Evolutionary conservation across 257 asterid species (phyloP), one percentile per base, ranked within the genome.

Genomic region (Thymus quinquecostatus): DNA sequence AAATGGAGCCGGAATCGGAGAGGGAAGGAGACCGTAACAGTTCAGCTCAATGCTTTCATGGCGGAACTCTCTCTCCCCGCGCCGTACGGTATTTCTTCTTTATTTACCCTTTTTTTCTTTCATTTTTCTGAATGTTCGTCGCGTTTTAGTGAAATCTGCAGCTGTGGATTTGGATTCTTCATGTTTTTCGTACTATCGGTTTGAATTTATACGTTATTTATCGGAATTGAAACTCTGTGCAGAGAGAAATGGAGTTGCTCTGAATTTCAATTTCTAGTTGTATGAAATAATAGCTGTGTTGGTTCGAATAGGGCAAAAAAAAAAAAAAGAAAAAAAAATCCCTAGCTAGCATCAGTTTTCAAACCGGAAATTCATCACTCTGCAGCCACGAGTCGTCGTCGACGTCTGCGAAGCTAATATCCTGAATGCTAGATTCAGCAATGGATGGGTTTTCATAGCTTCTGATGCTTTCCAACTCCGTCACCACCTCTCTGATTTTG

Each of bases 401-500:
- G 6, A 32, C 40, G 21, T 60, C 73, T 13, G 56, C 49, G 47
- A 41, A 68, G 66, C 54, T 72, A 13, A 48, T 2, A 9, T 75
- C 74, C 36, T 40, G 74, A 51, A 43, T 32, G 45, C 50, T 50
- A 8, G 79, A 80, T 64, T 77, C 79, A 27, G 60, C 32, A 5
- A 33, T 62, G 9, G 82, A 74, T 27, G 71, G 45, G 68, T 68
- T 49, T 3, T 66, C 71, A 43, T 41, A 10, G 21, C 32, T 69
- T 13, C 72, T 66, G 7, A 82, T 71, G 48, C 68, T 66, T 44
- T 79, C 87, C 74, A 82, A 43, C 50, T 82, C 82, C 64, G n/a
- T 49, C 2, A 79, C 82, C 58, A 79, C 86, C 67, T 82, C 82
- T 66, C 75, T 64, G 12, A 79, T 70, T 2, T 70, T 79, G 1